Conservation (phyloP, 768 basidiomycete species). For the Tricholoma furcatifolium region DNA sequence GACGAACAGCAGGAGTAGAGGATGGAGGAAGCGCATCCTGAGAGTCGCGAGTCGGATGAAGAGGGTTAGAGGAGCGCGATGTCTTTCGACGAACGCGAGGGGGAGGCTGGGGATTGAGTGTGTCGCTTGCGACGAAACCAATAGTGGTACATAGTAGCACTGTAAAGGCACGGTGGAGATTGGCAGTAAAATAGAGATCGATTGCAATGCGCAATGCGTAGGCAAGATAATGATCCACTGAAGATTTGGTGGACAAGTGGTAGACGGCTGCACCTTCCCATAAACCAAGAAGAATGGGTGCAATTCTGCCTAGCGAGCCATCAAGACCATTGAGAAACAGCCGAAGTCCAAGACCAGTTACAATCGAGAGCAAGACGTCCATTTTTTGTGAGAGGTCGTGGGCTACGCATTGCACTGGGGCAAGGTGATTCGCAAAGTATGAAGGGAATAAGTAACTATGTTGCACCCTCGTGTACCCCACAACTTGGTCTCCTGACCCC, state of each 20-base stretch:
- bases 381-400: slow-evolving; percentile 23
- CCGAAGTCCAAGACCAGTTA: slow-evolving; percentile 42
- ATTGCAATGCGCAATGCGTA: slow-evolving; percentile 41
- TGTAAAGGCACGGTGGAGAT: slow-evolving; percentile 29
- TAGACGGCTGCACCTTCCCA: slow-evolving; percentile 67
- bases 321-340: slow-evolving; percentile 28
- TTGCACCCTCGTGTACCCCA: slow-evolving; percentile 10
- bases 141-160: slow-evolving; percentile 38
- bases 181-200: slow-evolving; percentile 40
- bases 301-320: slow-evolving; percentile 26
- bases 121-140: slow-evolving; percentile 32
- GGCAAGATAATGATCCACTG: slow-evolving; percentile 40
- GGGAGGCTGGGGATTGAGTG: slow-evolving; percentile 26
- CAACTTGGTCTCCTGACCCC: slow-evolving; percentile 4
- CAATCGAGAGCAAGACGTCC: slow-evolving; percentile 41
- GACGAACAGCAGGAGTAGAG: slow-evolving; percentile 19
- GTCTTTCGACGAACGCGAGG: slow-evolving; percentile 26
- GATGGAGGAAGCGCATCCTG: slow-evolving; percentile 3
- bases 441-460: slow-evolving; percentile 2
- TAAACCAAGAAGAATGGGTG: slow-evolving; percentile 42
- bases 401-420: slow-evolving; percentile 13
- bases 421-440: neutral
- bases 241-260: slow-evolving; percentile 30
- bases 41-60: slow-evolving; percentile 31
- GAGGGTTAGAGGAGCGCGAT: slow-evolving; percentile 22